A percentile compares a stretch with the other conserved stretches of the same genome.
Evolutionary conservation across 2,329 filamentous ascomycete genomes (phyloP).

Genomic region (Decorospora gaudefroyi): DNA sequence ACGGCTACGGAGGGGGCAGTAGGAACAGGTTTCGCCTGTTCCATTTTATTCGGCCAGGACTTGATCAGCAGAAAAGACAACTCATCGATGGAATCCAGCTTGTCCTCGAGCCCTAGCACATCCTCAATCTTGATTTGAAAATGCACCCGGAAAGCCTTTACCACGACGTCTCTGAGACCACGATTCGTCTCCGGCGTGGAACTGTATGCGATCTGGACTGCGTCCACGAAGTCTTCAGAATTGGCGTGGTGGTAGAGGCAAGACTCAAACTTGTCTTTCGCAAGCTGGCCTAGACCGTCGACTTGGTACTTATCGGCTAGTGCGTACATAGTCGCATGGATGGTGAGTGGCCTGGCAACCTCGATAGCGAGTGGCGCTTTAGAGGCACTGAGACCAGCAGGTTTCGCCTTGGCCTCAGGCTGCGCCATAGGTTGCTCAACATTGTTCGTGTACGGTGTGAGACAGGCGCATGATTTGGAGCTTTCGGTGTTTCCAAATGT

Average conservation of each 20-base stretch:
- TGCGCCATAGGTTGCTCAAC: not conserved
- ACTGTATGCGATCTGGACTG: slow-evolving; percentile 31
- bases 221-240: slow-evolving; percentile 33
- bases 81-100: slow-evolving; percentile 18
- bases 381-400: not conserved
- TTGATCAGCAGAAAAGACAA: slow-evolving; percentile 21
- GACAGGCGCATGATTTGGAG: slow-evolving; percentile 12
- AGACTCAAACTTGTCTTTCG: slow-evolving; percentile 18
- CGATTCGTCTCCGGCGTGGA: slow-evolving; percentile 36
- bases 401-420: not conserved
- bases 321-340: slow-evolving; percentile 27
- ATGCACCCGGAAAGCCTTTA: slow-evolving; percentile 29
- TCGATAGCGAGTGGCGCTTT: slow-evolving; percentile 8
- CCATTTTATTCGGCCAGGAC: slow-evolving; percentile 14
- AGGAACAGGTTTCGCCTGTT: not conserved
- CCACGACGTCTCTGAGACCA: slow-evolving; percentile 38
- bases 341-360: slow-evolving; percentile 38
- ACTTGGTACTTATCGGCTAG: slow-evolving; percentile 27
- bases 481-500: not conserved
- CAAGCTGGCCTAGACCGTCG: slow-evolving; percentile 12
- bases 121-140: slow-evolving; percentile 13
- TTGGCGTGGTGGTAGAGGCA: slow-evolving; percentile 22
- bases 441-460: slow-evolving; percentile 4
- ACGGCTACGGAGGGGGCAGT: not conserved
- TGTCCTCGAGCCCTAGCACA: slow-evolving; percentile 14